Percentiles rank a stretch among this genome's conserved stretches.
Conservation (phyloP, 805 yeast genomes). For the Pichia sporocuriosa region DNA sequence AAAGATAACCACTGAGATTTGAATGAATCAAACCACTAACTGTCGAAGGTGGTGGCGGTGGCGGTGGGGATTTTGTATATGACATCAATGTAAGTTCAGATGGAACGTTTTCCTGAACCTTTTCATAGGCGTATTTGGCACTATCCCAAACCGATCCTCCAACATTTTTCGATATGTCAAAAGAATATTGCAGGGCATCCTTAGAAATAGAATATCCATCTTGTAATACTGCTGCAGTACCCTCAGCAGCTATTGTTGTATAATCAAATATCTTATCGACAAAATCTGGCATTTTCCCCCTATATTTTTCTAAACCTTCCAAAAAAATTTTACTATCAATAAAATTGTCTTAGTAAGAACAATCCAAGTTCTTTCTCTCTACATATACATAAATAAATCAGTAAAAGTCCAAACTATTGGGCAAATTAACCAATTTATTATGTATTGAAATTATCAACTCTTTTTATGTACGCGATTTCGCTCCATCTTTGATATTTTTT, state of each 20-base stretch:
- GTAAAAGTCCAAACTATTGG: no score
- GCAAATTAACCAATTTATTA: no score
- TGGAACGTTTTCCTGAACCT: conserved; percentile 2
- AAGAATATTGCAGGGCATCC: conserved; percentile 5
- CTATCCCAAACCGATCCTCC: conserved; percentile 2
- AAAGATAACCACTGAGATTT: background rate
- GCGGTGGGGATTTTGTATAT: background rate
- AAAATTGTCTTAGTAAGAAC: no score
- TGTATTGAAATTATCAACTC: no score
- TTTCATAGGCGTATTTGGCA: background rate
- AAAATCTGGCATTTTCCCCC: conserved; percentile 16
- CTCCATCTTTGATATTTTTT: no score
- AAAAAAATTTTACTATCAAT: no score
- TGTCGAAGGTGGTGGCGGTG: conserved; percentile 5
- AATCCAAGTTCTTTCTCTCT: no score
- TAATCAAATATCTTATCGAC: conserved; percentile 17
- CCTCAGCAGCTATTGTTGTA: conserved; percentile 1
- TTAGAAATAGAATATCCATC: conserved; percentile 6
- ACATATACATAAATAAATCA: no score
- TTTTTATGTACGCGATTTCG: no score
- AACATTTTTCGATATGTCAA: conserved; percentile 6
- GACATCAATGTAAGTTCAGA: background rate
- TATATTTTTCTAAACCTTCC: background rate
- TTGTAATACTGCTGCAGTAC: conserved; percentile 1
- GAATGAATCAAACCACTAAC: conserved; percentile 1